Evolutionary conservation across 192 early-diverging fungal genomes (phyloP), one percentile per base, ranked within the genome.

Genomic region (Globomyces pollinis-pini): DNA sequence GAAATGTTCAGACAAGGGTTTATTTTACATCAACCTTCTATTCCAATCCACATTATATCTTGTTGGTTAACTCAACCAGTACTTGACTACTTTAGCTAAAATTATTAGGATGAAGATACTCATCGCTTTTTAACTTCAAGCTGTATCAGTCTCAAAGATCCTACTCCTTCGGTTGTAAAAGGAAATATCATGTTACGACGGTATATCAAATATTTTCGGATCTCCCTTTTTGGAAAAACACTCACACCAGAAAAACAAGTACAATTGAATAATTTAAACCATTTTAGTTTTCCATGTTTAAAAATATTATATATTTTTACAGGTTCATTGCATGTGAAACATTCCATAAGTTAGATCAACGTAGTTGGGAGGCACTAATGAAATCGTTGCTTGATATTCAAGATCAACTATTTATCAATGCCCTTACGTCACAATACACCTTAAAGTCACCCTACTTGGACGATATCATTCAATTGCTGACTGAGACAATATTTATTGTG

Each of bases 401-500:
- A 43, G 20, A 18, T 9, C 41, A 43, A 16, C 5, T 43, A 5
- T 43, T 43, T 18, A 43, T 12, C n/a, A 43, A 43, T 43, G 13
- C 41, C 8, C 13, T 18, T 43, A 12, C 41, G 16, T 18, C 8
- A 18, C n/a, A n/a, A n/a, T n/a, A n/a, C n/a, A n/a, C n/a, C n/a
- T n/a, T n/a, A n/a, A n/a, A n/a, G n/a, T n/a, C n/a, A n/a, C n/a
- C n/a, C n/a, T n/a, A n/a, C n/a, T 86, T 90, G 50, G 77, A 84
- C 47, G 53, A 73, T 21, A 75, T 82, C 34, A 62, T 83, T 9
- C 39, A 70, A n/a, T 45, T 47, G 15, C 62, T 88, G 13, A 67
- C 84, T 39, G 90, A 92, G 66, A 90, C 88, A 0, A 60, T 87
- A 11, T 72, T 91, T 9, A 65, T 64, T 53, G 75, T 79, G 6